Conservation (phyloP, 768 basidiomycete genomes). For the Pilatotrama ljubarskyi region DNA sequence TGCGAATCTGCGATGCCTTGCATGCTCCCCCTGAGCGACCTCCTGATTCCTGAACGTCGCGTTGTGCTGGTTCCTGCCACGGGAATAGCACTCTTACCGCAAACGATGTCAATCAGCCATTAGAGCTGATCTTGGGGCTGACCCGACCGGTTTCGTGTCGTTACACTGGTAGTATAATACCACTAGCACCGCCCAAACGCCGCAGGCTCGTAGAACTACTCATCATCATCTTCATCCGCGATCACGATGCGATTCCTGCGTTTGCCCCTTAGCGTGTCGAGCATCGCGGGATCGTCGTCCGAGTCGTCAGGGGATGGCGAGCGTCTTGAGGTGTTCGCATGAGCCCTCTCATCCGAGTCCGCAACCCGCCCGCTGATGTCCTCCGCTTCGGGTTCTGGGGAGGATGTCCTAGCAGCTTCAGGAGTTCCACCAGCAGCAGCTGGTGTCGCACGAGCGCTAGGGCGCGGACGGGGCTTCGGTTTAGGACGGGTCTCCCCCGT, state of each 20-base stretch:
- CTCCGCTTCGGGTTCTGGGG: too few species aligned
- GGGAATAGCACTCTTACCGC: too few species aligned
- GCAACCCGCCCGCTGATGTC: too few species aligned
- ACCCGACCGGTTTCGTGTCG: too few species aligned
- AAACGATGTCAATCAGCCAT: too few species aligned
- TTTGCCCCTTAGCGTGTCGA: not conserved
- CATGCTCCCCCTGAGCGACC: too few species aligned
- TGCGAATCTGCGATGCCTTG: too few species aligned
- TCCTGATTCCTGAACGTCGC: too few species aligned
- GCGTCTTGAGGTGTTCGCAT: not conserved
- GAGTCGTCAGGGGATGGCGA: conserved; percentile 1
- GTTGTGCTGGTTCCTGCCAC: too few species aligned
- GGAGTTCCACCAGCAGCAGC: not conserved
- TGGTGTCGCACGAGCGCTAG: conserved; percentile 43
- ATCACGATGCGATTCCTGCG: not conserved
- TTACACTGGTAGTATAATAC: not conserved
- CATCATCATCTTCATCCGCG: conserved; percentile 5
- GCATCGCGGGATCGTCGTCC: conserved; percentile 6
- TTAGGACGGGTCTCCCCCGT: conserved; percentile 1
- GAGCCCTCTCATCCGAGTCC: not conserved
- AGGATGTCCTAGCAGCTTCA: not conserved
- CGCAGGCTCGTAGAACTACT: not conserved
- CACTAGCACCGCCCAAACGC: not conserved
- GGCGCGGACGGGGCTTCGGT: conserved; percentile 34
- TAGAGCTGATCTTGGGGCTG: too few species aligned